These are phyloP conservation scores for Kluyveromyces marxianus DNA, from an alignment of 1,139 yeast genomes.

Conservation along the genomic window DNA sequence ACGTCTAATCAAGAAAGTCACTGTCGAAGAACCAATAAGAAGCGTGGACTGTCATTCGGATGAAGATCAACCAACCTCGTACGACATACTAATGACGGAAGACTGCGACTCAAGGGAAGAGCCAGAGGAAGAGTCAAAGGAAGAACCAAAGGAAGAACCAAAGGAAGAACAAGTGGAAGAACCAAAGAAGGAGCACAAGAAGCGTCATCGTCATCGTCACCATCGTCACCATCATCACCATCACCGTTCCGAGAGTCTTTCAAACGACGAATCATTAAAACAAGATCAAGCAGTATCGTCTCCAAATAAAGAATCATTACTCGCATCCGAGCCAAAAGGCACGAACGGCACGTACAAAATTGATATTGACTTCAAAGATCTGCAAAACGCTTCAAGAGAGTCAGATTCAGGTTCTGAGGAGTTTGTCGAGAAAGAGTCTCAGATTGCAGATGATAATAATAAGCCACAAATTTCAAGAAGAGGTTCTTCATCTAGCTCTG, in stretches of 20 bases:
- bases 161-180: no score
- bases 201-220: no score
- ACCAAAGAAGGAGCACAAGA: no score
- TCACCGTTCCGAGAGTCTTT: not conserved
- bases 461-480: not conserved
- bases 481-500: conserved; percentile 5
- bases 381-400: no score
- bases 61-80: not conserved
- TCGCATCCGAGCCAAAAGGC: no score
- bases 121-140: not conserved
- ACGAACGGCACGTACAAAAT: no score
- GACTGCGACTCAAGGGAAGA: not conserved
- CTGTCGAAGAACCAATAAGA: not conserved
- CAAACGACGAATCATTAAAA: no score
- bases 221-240: not conserved
- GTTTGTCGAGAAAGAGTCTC: not conserved
- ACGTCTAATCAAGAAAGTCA: conserved; percentile 10
- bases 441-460: not conserved
- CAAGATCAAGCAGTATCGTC: no score
- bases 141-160: not conserved
- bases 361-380: no score
- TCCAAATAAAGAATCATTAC: no score
- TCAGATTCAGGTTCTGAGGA: not conserved
- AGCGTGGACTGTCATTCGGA: not conserved
- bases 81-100: not conserved